Percentiles rank a stretch among this genome's conserved stretches.
These are phyloP conservation scores for Tarenaya hassleriana DNA, from an alignment of 345 rosid genomes.

Conservation along the genomic window DNA sequence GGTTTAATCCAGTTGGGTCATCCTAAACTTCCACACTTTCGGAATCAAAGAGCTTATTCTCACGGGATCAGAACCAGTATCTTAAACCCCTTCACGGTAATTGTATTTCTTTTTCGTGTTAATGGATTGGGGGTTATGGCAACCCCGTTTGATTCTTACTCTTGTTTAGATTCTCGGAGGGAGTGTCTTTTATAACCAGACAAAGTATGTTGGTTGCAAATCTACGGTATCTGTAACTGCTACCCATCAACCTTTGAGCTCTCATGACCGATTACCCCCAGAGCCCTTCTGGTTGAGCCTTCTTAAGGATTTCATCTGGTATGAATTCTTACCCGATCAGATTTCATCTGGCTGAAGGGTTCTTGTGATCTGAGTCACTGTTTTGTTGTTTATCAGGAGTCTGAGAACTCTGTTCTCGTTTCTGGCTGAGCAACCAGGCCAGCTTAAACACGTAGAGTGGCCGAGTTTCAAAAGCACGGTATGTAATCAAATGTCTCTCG, in stretches of 20 bases:
- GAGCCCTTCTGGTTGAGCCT: conserved; percentile 45
- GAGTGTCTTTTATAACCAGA: conserved; percentile 16
- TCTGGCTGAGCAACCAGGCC: conserved; percentile 72
- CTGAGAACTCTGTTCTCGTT: conserved; percentile 42
- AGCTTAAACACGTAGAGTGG: conserved; percentile 82
- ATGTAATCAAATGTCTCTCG: conserved; percentile 13
- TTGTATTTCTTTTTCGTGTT: neutral
- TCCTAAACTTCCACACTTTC: neutral
- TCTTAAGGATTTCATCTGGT: conserved; percentile 45
- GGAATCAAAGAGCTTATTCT: conserved; percentile 10
- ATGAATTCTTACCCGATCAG: conserved; percentile 3
- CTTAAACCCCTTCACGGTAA: conserved; percentile 15
- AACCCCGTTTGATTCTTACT: neutral
- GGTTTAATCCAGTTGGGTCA: conserved; percentile 19
- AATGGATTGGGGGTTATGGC: neutral
- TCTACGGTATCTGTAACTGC: conserved; percentile 21
- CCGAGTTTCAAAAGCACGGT: conserved; percentile 69
- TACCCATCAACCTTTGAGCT: conserved; percentile 26
- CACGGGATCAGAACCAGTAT: conserved; percentile 14
- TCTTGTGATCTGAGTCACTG: neutral
- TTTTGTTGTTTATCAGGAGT: conserved; percentile 34
- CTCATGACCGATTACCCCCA: conserved; percentile 25
- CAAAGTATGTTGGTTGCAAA: neutral
- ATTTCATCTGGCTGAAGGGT: neutral
- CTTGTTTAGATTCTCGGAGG: conserved; percentile 15